phyloP scores from a whole-genome alignment of 768 basidiomycete genomes.

The Lentinula sp. region DNA sequence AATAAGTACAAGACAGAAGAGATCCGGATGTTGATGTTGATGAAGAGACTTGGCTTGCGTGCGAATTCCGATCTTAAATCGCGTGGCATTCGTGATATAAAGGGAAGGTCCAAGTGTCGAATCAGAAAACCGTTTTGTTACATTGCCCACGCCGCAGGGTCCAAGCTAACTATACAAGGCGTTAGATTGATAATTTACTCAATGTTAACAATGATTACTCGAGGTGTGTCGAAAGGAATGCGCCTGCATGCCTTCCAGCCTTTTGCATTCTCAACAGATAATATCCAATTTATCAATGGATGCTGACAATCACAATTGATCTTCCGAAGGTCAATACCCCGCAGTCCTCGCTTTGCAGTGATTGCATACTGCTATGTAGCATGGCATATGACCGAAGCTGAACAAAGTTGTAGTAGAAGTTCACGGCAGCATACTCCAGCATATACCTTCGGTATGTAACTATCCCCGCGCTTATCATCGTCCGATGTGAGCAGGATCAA shows the following conservation, averaged over 20 bases:
- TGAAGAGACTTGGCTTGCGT: background rate
- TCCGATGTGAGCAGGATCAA: background rate
- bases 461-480: background rate
- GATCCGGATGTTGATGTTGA: background rate
- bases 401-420: background rate
- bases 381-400: background rate
- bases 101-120: background rate
- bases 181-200: background rate
- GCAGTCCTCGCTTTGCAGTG: background rate
- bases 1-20: slow-evolving; percentile 1
- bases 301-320: background rate
- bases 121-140: background rate
- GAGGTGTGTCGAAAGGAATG: too few relatives aligned
- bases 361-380: too few relatives aligned
- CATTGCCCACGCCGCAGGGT: too few relatives aligned
- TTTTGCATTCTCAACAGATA: background rate
- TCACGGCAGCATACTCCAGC: background rate
- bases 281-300: background rate
- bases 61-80: background rate
- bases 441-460: background rate
- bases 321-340: background rate
- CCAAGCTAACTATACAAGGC: too few relatives aligned
- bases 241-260: too few relatives aligned
- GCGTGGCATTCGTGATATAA: background rate
- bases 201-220: background rate